A percentile compares a stretch with the other conserved stretches of the same genome.
phyloP scores from a whole-genome alignment of 2,329 filamentous ascomycete species.

The Xylaria sp. region DNA sequence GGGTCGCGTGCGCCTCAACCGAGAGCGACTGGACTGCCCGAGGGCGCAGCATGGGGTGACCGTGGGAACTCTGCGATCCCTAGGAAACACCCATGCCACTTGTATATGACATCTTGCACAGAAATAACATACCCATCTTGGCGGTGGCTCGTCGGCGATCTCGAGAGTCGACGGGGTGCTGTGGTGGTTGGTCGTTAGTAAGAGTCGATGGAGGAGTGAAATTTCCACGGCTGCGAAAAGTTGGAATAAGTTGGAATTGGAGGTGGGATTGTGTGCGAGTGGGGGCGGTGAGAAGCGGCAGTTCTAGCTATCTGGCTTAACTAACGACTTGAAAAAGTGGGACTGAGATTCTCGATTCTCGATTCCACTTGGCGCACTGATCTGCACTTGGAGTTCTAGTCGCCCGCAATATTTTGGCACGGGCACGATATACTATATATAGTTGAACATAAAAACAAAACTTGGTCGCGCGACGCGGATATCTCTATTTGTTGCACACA shows the following conservation, averaged over 20 bases:
- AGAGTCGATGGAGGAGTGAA: slow-evolving; percentile 40
- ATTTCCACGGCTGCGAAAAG: slow-evolving; percentile 30
- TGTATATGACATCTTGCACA: slow-evolving; percentile 49
- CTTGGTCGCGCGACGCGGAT: not conserved
- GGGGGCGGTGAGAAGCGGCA: slow-evolving; percentile 57
- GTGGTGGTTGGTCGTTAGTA: slow-evolving; percentile 53
- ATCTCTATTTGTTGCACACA: not conserved
- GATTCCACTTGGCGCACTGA: no score
- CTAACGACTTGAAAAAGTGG: not conserved
- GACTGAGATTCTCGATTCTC: not conserved
- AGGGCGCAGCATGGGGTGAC: slow-evolving; percentile 38
- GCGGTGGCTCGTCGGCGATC: slow-evolving; percentile 54
- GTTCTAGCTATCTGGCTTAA: slow-evolving; percentile 44
- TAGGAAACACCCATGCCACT: slow-evolving; percentile 35
- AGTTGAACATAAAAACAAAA: not conserved
- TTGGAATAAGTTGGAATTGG: slow-evolving; percentile 33
- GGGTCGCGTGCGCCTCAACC: slow-evolving; percentile 37
- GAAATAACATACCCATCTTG: slow-evolving; percentile 70
- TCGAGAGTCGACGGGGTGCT: slow-evolving; percentile 54
- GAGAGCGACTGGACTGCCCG: slow-evolving; percentile 27
- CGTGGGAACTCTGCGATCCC: slow-evolving; percentile 16
- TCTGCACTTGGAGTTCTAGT: no score
- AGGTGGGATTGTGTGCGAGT: slow-evolving; percentile 46
- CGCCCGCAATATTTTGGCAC: no score
- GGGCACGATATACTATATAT: not conserved